Evolutionary conservation across 2,329 filamentous ascomycete genomes (phyloP).

Genomic region (Sclerotinia borealis): DNA sequence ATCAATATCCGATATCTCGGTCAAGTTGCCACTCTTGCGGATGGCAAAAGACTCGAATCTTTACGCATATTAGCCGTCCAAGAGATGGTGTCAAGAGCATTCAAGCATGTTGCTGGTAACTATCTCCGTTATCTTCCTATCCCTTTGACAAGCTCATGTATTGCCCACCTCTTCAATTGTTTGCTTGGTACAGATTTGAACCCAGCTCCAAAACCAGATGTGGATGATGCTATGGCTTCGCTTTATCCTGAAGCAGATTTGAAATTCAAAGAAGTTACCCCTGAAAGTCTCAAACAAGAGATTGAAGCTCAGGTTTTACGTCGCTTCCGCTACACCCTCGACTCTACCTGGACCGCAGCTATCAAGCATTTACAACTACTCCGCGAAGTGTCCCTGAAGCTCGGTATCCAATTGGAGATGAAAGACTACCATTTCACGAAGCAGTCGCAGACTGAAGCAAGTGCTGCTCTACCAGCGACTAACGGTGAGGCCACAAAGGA

Average conservation of each 20-base stretch:
- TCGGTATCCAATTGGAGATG: slow-evolving; percentile 80
- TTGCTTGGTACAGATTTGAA: slow-evolving; percentile 74
- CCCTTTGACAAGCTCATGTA: slow-evolving; percentile 70
- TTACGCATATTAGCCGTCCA: slow-evolving; percentile 73
- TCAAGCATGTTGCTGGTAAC: slow-evolving; percentile 83
- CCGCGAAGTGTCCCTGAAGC: slow-evolving; percentile 80
- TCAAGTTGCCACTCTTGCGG: slow-evolving; percentile 65
- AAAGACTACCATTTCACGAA: slow-evolving; percentile 65
- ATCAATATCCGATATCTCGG: slow-evolving; percentile 98
- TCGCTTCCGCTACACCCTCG: slow-evolving; percentile 72
- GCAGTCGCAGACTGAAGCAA: slow-evolving; percentile 36
- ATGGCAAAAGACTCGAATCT: slow-evolving; percentile 67
- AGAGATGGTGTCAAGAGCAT: slow-evolving; percentile 91
- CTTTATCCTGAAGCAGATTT: slow-evolving; percentile 80
- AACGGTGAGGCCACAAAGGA: slow-evolving; percentile 41
- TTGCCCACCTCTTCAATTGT: slow-evolving; percentile 90
- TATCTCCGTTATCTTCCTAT: slow-evolving; percentile 76
- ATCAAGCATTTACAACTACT: slow-evolving; percentile 77
- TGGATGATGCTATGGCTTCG: slow-evolving; percentile 65
- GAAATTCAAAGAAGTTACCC: slow-evolving; percentile 72
- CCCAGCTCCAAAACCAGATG: slow-evolving; percentile 67
- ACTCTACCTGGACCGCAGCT: slow-evolving; percentile 58
- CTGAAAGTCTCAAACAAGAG: slow-evolving; percentile 61
- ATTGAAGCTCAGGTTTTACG: slow-evolving; percentile 66
- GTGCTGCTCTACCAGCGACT: slow-evolving; percentile 30